These are phyloP conservation scores for Climacium dendroides DNA, from an alignment of 225 moss, liverwort and hornwort species.

Conservation along the genomic window DNA sequence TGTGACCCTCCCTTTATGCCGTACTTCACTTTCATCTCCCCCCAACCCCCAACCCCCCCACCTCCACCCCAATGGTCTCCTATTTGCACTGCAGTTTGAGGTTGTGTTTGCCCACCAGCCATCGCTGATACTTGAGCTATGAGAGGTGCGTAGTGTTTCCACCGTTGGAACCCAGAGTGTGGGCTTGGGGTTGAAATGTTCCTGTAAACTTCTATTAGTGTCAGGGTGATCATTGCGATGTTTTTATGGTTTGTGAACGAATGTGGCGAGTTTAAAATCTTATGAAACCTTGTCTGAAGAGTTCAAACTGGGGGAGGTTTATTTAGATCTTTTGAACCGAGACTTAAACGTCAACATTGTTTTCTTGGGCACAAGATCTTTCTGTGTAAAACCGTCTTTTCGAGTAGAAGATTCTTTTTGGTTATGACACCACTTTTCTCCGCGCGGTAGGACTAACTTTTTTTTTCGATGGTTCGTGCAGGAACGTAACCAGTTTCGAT, in stretches of 20 bases:
- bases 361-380: neutral
- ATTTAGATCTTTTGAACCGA: neutral
- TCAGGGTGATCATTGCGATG: neutral
- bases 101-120: neutral
- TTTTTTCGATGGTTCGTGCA: conserved; percentile 4
- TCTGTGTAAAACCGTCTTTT: neutral
- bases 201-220: neutral
- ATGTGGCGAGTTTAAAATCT: neutral
- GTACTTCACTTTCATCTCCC: neutral
- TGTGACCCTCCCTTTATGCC: neutral
- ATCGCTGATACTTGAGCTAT: neutral
- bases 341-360: neutral
- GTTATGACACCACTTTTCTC: neutral
- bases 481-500: conserved; percentile 22
- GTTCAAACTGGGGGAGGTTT: neutral
- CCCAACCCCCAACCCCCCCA: too few species aligned
- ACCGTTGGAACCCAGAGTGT: neutral
- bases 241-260: neutral
- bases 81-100: neutral
- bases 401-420: neutral
- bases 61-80: neutral
- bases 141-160: neutral
- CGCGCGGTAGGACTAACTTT: neutral
- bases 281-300: neutral
- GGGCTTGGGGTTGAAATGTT: neutral